phyloP scores from a whole-genome alignment of 371 early-diverging fungal genomes.

The Mortierella sp. region DNA sequence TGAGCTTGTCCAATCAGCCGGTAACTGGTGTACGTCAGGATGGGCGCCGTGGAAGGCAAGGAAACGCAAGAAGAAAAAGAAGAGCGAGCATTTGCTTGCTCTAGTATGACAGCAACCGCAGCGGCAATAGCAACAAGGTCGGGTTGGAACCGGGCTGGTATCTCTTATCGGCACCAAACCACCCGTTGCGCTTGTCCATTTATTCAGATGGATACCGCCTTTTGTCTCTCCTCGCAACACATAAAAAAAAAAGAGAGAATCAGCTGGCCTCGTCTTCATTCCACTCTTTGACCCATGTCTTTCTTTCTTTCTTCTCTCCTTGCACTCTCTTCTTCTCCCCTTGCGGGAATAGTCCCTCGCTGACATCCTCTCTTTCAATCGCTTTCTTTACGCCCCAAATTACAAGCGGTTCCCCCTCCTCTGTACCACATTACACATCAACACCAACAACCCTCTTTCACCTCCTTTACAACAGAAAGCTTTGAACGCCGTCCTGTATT shows the following conservation, averaged over 20 bases:
- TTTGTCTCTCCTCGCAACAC: background rate
- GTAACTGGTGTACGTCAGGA: background rate
- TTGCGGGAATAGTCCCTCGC: background rate
- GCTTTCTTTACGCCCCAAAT: background rate
- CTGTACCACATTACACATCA: background rate
- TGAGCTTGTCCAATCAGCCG: conserved; percentile 7
- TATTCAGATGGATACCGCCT: background rate
- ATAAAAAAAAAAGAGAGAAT: no score
- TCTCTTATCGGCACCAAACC: background rate
- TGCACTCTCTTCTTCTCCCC: no score
- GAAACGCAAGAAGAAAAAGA: background rate
- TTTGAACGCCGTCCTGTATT: background rate
- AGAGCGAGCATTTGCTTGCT: background rate
- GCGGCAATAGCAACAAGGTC: background rate
- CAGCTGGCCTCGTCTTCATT: no score
- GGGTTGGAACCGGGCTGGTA: background rate
- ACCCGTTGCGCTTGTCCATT: no score
- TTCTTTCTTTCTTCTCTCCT: background rate
- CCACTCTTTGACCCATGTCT: background rate
- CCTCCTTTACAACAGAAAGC: background rate
- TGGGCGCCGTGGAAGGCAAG: background rate
- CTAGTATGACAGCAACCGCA: background rate
- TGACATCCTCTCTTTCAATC: background rate
- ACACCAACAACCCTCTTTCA: background rate
- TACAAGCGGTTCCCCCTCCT: background rate